Base-by-base conservation (phyloP, 169 alveolate species). In the Sarcocystis neurona region DNA sequence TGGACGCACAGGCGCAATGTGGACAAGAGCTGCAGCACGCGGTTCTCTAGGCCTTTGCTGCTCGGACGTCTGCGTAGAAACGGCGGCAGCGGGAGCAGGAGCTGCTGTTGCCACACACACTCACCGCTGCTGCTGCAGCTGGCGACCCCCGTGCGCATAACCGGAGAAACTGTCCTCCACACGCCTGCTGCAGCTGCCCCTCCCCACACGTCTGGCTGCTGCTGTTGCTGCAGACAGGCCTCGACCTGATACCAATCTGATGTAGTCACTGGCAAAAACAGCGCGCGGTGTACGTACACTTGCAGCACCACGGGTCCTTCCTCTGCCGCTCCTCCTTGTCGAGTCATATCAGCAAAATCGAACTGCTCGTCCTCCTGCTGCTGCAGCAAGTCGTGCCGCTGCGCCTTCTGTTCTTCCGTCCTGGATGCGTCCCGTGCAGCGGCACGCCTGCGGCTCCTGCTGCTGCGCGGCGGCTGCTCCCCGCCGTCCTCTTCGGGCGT, bases 51-150 rank as follows among this genome's bases (percentile, higher is more conserved):
- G n/a, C n/a, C n/a, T n/a, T n/a, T 63, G 39, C 43, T 63, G 39
- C 75, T 37, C 75, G 75, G 4, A 6, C 32, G 44, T n/a, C 43
- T 4, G 43, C 20, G 32, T 3, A 2, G 8, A 2, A n/a, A n/a
- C 6, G 43, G n/a, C 44, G 32, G 46, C 32, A 3, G 39, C 8
- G 75, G 8, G 53, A 63, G 18, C 30, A 72, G 18, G 53, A 72
- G 53, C 6, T 34, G 5, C 34, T 72, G 56, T 37, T 72, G 43
- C 82, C 82, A 72, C 5, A 72, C 82, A 18, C 82, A 72, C 56
- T 72, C 82, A n/a, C 82, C 82, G 82, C 82, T 72, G 32, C 82
- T 72, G 53, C 41, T 72, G 53, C 82, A 39, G 23, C 66, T 53
- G 23, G 12, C 30, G 30, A 15, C 30, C 12, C 66, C 30, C 30